A percentile compares a stretch with the other conserved stretches of the same genome.
These are phyloP conservation scores for Trichomonascus vanleenenianus DNA, from an alignment of 805 yeast species.

Conservation along the genomic window DNA sequence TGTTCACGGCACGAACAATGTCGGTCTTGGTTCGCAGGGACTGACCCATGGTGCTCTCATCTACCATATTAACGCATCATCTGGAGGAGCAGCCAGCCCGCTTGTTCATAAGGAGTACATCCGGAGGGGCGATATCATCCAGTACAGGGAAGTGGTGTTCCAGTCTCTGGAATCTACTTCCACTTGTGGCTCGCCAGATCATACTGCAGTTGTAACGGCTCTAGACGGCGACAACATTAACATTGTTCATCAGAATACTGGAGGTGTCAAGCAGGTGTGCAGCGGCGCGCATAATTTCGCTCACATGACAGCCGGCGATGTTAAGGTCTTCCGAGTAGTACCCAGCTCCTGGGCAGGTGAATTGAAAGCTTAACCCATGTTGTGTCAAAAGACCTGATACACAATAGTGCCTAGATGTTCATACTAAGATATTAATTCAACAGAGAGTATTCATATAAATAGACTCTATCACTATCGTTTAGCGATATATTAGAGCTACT, in stretches of 20 bases:
- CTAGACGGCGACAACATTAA: slow-evolving; percentile 16
- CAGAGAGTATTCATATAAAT: too few relatives aligned
- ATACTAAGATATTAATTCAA: too few relatives aligned
- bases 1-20: slow-evolving; percentile 17
- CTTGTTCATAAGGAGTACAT: slow-evolving; percentile 18
- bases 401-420: too few relatives aligned
- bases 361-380: slow-evolving; percentile 4
- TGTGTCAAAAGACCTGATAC: too few relatives aligned
- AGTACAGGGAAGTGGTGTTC: slow-evolving; percentile 26
- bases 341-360: slow-evolving; percentile 27
- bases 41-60: slow-evolving; percentile 25
- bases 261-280: slow-evolving; percentile 25
- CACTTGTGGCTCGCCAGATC: slow-evolving; percentile 29
- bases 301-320: slow-evolving; percentile 23
- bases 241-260: slow-evolving; percentile 28
- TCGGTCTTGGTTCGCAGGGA: slow-evolving; percentile 25
- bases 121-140: slow-evolving; percentile 32
- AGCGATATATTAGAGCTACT: too few relatives aligned
- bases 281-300: slow-evolving; percentile 24
- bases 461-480: too few relatives aligned
- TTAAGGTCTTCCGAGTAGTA: slow-evolving; percentile 28
- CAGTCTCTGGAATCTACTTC: slow-evolving; percentile 10
- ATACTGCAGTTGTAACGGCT: slow-evolving; percentile 28
- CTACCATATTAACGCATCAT: slow-evolving; percentile 12
- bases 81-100: slow-evolving; percentile 6